Evolutionary conservation across 305 asterid species (phyloP).

Genomic region (Rubia peregrina): DNA sequence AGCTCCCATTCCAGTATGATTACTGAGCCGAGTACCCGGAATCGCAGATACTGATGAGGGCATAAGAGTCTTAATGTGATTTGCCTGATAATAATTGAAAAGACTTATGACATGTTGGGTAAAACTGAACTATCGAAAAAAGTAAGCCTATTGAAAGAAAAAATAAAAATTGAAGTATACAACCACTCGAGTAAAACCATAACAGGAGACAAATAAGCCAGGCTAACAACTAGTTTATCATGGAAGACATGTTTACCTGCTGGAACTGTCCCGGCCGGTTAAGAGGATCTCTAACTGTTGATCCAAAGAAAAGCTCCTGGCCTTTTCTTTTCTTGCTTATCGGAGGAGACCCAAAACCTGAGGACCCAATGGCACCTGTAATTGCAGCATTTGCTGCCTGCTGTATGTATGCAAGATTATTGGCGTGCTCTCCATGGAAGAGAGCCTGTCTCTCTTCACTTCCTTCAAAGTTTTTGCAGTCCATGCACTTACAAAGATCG

Average conservation of each 20-base stretch:
- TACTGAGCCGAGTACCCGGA: conserved; percentile 53
- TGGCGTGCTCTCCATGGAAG: conserved; percentile 74
- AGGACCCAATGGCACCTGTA: conserved; percentile 83
- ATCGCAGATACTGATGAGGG: conserved; percentile 47
- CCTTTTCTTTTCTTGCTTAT: conserved; percentile 67
- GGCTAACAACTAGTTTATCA: not conserved
- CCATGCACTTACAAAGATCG: conserved; percentile 88
- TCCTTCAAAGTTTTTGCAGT: conserved; percentile 94
- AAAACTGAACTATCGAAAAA: not conserved
- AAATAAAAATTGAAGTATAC: not conserved
- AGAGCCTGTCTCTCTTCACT: conserved; percentile 93
- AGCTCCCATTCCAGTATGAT: conserved; percentile 55
- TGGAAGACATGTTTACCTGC: conserved; percentile 45
- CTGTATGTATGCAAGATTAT: conserved; percentile 57
- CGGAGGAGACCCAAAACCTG: conserved; percentile 87
- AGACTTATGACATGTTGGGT: not conserved
- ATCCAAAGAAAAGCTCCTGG: conserved; percentile 58
- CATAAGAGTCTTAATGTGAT: conserved; percentile 47
- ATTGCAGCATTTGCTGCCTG: conserved; percentile 97
- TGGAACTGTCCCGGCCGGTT: conserved; percentile 57
- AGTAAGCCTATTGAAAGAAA: not conserved
- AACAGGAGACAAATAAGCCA: not conserved
- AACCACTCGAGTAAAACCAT: conserved; percentile 1
- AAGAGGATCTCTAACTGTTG: conserved; percentile 46
- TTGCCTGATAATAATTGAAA: conserved; percentile 38